Conservation (phyloP, 2,329 filamentous ascomycete genomes). For the Alternaria sp. region DNA sequence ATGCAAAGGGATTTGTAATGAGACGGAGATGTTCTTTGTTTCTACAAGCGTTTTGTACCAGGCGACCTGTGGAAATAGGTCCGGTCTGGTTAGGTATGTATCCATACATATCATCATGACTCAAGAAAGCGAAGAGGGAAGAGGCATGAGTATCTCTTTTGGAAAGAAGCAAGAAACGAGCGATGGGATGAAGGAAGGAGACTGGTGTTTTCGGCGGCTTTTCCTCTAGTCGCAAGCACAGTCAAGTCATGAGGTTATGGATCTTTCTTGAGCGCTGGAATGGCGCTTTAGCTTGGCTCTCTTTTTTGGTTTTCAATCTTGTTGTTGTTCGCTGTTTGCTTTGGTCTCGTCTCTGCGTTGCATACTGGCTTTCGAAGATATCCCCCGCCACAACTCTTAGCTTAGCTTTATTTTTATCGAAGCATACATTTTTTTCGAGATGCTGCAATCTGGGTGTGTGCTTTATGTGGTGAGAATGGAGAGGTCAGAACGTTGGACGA, state of each 20-base stretch:
- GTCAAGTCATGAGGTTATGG: conserved; percentile 4
- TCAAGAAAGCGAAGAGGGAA: background rate
- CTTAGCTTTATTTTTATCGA: conserved; percentile 7
- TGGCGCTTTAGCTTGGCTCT: background rate
- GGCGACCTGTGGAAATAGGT: background rate
- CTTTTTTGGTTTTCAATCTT: background rate
- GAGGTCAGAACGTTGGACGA: background rate
- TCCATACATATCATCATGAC: background rate
- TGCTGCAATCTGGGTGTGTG: background rate
- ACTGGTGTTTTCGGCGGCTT: background rate
- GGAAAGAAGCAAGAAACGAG: background rate
- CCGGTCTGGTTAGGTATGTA: background rate
- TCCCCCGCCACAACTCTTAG: conserved; percentile 12
- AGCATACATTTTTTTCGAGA: background rate
- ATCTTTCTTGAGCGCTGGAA: background rate
- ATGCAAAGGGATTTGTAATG: background rate
- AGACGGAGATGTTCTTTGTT: background rate
- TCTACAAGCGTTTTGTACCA: background rate
- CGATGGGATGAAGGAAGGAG: background rate
- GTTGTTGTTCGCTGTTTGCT: background rate
- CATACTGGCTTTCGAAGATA: conserved; percentile 16
- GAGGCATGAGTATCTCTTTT: background rate
- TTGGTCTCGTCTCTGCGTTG: background rate
- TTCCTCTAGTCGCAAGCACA: background rate
- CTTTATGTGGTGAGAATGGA: background rate